phyloP scores from a whole-genome alignment of 139 green algal genomes.

The Medakamo hakoo region DNA sequence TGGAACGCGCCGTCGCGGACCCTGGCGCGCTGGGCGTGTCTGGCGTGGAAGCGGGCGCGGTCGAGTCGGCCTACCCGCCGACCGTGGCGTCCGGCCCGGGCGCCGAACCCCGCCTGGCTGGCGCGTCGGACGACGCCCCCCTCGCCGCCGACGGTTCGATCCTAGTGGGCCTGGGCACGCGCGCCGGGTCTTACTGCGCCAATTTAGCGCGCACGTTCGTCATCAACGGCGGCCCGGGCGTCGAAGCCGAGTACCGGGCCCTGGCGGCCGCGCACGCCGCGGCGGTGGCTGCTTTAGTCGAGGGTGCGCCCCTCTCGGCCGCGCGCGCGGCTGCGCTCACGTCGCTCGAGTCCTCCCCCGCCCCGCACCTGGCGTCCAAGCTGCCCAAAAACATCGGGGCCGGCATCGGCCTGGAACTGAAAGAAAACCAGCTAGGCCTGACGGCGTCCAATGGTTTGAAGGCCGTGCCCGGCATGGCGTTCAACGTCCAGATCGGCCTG shows the following conservation, averaged over 20 bases:
- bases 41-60: constrained; percentile 35
- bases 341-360: constrained; percentile 16
- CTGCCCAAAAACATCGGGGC: constrained; percentile 76
- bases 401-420: constrained; percentile 82
- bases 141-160: constrained; percentile 9
- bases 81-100: constrained; percentile 66
- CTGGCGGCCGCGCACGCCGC: constrained; percentile 58
- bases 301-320: constrained; percentile 39
- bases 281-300: constrained; percentile 51
- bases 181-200: constrained; percentile 67
- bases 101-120: constrained; percentile 49
- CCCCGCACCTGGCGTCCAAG: constrained; percentile 37
- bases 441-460: constrained; percentile 28
- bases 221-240: constrained; percentile 64
- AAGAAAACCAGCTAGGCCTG: constrained; percentile 31
- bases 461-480: constrained; percentile 39
- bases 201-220: constrained; percentile 81
- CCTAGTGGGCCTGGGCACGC: neutral
- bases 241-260: constrained; percentile 63
- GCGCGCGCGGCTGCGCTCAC: constrained; percentile 52
- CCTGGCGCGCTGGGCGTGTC: constrained; percentile 11
- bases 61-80: constrained; percentile 89
- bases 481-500: constrained; percentile 45
- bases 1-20: constrained; percentile 57
- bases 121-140: constrained; percentile 22